Percentiles rank a stretch among this genome's conserved stretches.
These are phyloP conservation scores for Mytilinidion resinicola DNA, from an alignment of 495 filamentous ascomycete genomes.

Conservation along the genomic window DNA sequence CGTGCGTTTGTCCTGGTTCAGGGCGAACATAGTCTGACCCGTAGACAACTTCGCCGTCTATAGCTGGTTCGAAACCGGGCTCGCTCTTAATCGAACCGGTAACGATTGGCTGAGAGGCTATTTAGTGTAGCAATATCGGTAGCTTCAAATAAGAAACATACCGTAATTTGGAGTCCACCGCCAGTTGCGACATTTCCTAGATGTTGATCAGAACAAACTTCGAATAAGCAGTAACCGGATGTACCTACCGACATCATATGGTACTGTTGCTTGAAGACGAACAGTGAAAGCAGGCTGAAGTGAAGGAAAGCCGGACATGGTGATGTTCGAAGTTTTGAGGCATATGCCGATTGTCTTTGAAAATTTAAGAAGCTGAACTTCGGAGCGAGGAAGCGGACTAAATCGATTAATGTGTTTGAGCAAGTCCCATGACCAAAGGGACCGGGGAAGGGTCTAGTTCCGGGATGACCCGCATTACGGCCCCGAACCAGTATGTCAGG, in stretches of 20 bases:
- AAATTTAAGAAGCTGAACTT: too few relatives aligned
- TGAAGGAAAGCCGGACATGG: slow-evolving; percentile 6
- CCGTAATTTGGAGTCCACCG: not conserved
- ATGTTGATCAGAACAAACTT: not conserved
- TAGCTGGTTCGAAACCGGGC: slow-evolving; percentile 9
- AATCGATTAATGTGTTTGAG: too few relatives aligned
- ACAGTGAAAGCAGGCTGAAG: slow-evolving; percentile 7
- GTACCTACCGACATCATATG: not conserved
- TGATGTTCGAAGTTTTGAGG: not conserved
- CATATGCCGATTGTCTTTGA: too few relatives aligned
- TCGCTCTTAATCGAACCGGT: slow-evolving; percentile 4
- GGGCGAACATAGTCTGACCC: slow-evolving; percentile 1
- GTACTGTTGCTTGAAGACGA: not conserved
- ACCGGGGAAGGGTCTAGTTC: too few relatives aligned
- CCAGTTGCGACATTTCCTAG: not conserved
- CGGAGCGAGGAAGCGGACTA: too few relatives aligned
- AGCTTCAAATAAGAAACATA: not conserved
- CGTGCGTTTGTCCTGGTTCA: not conserved
- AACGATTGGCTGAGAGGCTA: slow-evolving; percentile 1
- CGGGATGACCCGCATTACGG: too few relatives aligned
- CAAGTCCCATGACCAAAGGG: too few relatives aligned
- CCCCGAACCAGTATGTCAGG: too few relatives aligned
- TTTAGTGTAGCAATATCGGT: too few relatives aligned
- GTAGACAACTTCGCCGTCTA: slow-evolving; percentile 2
- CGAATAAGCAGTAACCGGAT: not conserved